Base-by-base conservation (phyloP, 805 yeast species). In the Metschnikowia hibisci region DNA sequence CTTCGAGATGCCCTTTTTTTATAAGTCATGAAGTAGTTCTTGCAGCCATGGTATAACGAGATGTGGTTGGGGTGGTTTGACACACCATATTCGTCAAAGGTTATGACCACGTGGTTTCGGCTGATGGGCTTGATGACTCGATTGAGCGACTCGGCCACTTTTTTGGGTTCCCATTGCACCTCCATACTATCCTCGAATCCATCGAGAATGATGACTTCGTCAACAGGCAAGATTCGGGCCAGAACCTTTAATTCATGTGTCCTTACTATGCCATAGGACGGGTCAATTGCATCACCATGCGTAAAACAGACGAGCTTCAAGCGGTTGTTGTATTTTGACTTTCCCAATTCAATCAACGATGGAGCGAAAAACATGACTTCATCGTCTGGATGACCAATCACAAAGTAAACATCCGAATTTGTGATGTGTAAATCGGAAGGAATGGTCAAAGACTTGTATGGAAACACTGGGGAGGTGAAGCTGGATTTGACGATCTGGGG, bases 321-420 rank as follows among this genome's bases (percentile, higher is more conserved):
- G 6, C 57, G 50, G 54, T 83, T 84, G 41, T 69, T 59, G 51
- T 77, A 68, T 38, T 71, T 62, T 1, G 73, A 63, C 46, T 75
- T 74, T 8, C 72, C 50, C 40, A 73, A 56, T 48, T 78, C 82
- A 6, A 77, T 61, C 26, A 89, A 51, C 0, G 90, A 71, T 0
- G 99, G 99, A 1, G 88, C 80, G 56, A 93, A 93, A 63, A 93
- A 93, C 99, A 93, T 93, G 40, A 88, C 90, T 64, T 93, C 99
- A 62, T 93, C 99, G 63, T 93, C 99, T 0, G 99, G 99, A 63
- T 93, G 99, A 0, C 96, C 96, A 32, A 89, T 82, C 10, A 91
- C 66, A 35, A 82, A 66, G 51, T 71, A 75, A 2, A 79, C 66
- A 2, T 64, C 56, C 31, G 62, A 56, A 45, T 69, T 59, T 12